phyloP scores from a whole-genome alignment of 495 filamentous ascomycete species.

The Aspergillus sparsus region DNA sequence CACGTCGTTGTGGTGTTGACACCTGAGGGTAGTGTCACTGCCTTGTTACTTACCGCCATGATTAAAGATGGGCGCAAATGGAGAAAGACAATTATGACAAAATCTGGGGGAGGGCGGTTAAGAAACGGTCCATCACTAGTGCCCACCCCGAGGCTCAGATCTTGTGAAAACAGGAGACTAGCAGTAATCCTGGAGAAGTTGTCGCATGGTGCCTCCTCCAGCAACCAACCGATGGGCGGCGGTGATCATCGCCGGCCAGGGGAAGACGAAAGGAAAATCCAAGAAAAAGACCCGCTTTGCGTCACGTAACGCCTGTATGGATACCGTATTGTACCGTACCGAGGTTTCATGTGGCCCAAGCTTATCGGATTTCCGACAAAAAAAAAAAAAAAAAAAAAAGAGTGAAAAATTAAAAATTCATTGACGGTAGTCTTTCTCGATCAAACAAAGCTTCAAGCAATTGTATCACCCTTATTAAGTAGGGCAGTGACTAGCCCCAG shows the following conservation, averaged over 20 bases:
- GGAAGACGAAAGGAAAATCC: constrained; percentile 5
- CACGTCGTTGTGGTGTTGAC: background rate
- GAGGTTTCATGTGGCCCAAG: constrained; percentile 37
- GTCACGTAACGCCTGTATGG: constrained; percentile 9
- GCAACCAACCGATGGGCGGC: constrained; percentile 7
- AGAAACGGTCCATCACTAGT: constrained; percentile 23
- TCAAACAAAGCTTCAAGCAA: constrained; percentile 1
- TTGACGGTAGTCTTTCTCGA: background rate
- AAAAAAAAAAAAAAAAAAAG: constrained; percentile 14
- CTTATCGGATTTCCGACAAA: constrained; percentile 10
- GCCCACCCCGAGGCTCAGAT: constrained; percentile 23
- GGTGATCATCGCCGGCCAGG: constrained; percentile 18
- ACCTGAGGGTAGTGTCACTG: constrained; percentile 4
- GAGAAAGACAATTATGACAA: constrained; percentile 6
- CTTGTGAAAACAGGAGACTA: constrained; percentile 6
- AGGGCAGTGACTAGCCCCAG: background rate
- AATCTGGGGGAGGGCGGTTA: constrained; percentile 24
- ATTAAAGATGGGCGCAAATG: constrained; percentile 29
- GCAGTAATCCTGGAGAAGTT: constrained; percentile 3
- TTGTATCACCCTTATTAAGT: background rate
- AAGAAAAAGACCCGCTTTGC: constrained; percentile 8
- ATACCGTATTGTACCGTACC: constrained; percentile 34
- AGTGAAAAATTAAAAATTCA: too few relatives aligned
- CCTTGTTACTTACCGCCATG: constrained; percentile 40
- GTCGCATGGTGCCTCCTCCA: constrained; percentile 11